Evolutionary conservation across 768 basidiomycete genomes (phyloP).

Genomic region (Pholiota conissans): DNA sequence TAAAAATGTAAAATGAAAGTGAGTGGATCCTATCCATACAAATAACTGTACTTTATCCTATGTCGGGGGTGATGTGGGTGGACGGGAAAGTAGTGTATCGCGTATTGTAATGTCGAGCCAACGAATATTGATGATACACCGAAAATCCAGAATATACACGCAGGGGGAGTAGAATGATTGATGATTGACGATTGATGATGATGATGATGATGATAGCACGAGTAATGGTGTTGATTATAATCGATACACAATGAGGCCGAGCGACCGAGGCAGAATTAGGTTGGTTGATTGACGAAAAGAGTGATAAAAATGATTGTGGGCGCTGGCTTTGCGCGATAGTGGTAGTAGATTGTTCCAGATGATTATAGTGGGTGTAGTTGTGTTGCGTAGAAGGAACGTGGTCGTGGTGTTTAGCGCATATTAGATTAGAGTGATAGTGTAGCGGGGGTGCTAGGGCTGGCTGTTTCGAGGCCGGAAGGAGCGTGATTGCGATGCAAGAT

Average conservation of each 20-base stretch:
- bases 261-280: conserved; percentile 10
- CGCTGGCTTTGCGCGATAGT: neutral
- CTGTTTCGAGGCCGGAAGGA: too few relatives aligned
- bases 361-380: neutral
- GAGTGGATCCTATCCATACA: conserved; percentile 8
- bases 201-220: conserved; percentile 2
- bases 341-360: neutral
- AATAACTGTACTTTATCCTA: conserved; percentile 8
- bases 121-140: conserved; percentile 8
- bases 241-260: conserved; percentile 12
- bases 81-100: neutral
- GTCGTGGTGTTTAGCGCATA: neutral
- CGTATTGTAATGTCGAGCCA: neutral
- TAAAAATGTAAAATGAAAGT: neutral
- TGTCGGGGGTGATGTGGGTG: neutral
- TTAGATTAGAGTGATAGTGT: too few relatives aligned
- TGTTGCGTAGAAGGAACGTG: neutral
- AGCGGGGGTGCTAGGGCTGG: too few relatives aligned
- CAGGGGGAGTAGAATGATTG: neutral
- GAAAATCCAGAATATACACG: conserved; percentile 11
- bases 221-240: conserved; percentile 1
- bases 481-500: neutral
- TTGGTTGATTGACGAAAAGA: neutral
- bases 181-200: too few relatives aligned
- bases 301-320: conserved; percentile 6